Base-by-base conservation (phyloP, 805 yeast species). In the Barnettozyma populi region DNA sequence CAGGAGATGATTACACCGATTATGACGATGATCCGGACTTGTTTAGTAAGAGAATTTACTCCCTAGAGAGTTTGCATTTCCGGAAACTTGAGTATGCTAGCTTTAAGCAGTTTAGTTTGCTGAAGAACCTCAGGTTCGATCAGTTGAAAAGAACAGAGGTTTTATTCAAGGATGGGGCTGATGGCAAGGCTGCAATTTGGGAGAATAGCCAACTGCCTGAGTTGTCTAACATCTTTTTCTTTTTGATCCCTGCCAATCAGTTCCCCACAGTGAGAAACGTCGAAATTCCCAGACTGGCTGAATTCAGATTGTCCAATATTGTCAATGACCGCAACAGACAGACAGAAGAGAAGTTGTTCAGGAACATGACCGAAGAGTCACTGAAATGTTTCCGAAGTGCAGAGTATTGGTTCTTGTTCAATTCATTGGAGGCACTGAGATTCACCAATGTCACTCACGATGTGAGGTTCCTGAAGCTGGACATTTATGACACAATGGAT, bases 181-280 rank as follows among this genome's bases (percentile, higher is more conserved):
- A 35, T 35, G 38, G 39, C 5, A n/a, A 34, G 8, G 21, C 29
- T 35, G 39, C 45, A 7, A 5, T 43, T 10, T 34, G 23, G 19
- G 45, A 43, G 23, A 43, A 43, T 35, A n/a, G 21, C 21, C 23
- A 21, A n/a, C 14, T 43, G 21, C 27, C 29, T 20, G 9, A 10
- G 13, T 6, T 43, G 32, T 11, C 25, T 5, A 31, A 43, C 11
- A 34, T 43, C 9, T 21, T 23, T 9, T 23, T 43, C 18, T 35
- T 34, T 9, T 13, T 43, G 23, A 20, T 16, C 23, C 38, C 40
- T 21, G 16, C 18, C 5, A 14, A 21, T 14, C 18, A 21, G 32
- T 43, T 43, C 23, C 45, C 45, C 27, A 16, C 19, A n/a, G 16
- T 34, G 36, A 34, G 21, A 19, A 43, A 32, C n/a, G 25, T 43